Base-by-base conservation (phyloP, 1,139 yeast species). In the Kazachstania sp. region DNA sequence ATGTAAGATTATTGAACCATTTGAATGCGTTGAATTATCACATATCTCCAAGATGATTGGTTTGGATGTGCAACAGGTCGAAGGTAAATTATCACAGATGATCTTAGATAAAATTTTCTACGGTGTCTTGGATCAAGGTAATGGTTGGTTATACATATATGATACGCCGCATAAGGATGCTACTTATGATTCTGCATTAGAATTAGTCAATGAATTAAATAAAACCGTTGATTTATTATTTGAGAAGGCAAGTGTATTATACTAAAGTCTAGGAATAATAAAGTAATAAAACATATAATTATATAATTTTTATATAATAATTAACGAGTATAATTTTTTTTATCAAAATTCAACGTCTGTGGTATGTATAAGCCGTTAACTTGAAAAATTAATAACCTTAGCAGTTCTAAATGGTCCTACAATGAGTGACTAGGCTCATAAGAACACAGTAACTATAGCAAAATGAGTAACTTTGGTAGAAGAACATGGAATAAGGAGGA, bases 101-200 rank as follows among this genome's bases (percentile, higher is more conserved):
- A 92, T 92, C 58, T 75, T 92, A 58, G 98, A 92, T 66, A 85
- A 87, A 63, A 86, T 90, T n/a, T 87, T 94, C 59, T 85, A 83
- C 61, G 99, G 98, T 43, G 97, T 94, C 41, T 74, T 92, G 59
- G 98, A 92, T 66, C 99, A 92, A 71, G 98, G 98, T 41, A 90
- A 90, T 64, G 98, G 98, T 6, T 92, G 97, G 96, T 77, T 92
- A 57, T 83, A 88, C 57, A 80, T 92, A 50, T 92, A 86, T 61
- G 95, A 87, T 52, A 87, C 90, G 62, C 96, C 96, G 43, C 80
- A 79, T 63, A 79, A 81, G 53, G 97, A 92, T 66, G 86, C 88
- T 39, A 83, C 95, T 41, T 94, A 92, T 63, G 95, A 85, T 54
- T 81, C 92, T 44, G 86, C 95, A 37, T 77, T 92, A 55, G 95